phyloP scores from a whole-genome alignment of 148 eudicot species.

The Tetragonia tetragonoides region DNA sequence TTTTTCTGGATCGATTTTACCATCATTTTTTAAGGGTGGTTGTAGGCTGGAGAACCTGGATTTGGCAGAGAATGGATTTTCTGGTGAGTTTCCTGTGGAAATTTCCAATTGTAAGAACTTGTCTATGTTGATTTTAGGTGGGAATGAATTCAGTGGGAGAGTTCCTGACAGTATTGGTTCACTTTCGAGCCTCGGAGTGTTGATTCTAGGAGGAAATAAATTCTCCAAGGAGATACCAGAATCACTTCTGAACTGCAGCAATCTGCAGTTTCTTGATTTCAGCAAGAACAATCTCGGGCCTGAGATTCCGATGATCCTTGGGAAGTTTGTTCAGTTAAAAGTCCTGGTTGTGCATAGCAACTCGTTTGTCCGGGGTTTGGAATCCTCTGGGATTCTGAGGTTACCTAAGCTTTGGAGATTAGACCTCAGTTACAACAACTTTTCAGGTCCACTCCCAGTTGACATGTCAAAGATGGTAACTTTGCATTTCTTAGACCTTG shows the following conservation, averaged over 20 bases:
- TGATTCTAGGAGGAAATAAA: conserved; percentile 64
- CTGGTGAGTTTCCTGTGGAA: conserved; percentile 57
- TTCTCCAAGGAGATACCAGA: conserved; percentile 69
- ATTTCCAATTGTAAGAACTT: conserved; percentile 61
- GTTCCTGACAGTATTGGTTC: conserved; percentile 68
- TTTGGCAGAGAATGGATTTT: conserved; percentile 61
- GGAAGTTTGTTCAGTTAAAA: conserved; percentile 55
- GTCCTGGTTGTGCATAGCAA: conserved; percentile 63
- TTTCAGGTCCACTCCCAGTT: conserved; percentile 69
- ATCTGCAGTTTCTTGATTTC: conserved; percentile 62
- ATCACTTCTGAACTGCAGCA: conserved; percentile 45
- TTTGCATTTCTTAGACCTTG: conserved; percentile 60
- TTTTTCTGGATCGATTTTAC: conserved; percentile 42
- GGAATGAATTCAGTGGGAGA: conserved; percentile 54
- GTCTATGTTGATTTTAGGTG: conserved; percentile 48
- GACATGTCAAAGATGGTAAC: conserved; percentile 48
- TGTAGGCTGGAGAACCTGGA: conserved; percentile 64
- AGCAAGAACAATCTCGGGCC: conserved; percentile 62
- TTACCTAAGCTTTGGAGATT: conserved; percentile 53
- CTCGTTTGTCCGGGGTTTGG: conserved; percentile 58
- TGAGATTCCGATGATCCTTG: conserved; percentile 63
- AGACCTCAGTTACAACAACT: conserved; percentile 74
- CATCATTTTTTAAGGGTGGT: conserved; percentile 38
- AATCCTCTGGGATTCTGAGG: conserved; percentile 61
- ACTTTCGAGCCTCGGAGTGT: conserved; percentile 41